phyloP scores from a whole-genome alignment of 306 rosid species.

The Prunus mume region DNA sequence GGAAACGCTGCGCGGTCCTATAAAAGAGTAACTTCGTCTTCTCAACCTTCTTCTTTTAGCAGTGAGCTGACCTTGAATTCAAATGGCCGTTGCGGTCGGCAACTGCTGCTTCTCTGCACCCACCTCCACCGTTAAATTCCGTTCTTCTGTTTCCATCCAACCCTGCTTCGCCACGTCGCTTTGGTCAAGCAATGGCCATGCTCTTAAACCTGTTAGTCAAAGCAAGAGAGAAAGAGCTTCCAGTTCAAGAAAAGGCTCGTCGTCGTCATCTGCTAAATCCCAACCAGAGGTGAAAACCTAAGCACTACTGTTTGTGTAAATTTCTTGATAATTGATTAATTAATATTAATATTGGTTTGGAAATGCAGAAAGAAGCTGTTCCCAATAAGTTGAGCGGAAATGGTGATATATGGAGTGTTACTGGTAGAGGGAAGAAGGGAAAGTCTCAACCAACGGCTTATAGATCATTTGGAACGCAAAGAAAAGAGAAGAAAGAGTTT shows the following conservation, averaged over 20 bases:
- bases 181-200: conserved; percentile 23
- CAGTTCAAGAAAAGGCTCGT: conserved; percentile 22
- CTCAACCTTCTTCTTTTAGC: neutral
- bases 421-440: conserved; percentile 31
- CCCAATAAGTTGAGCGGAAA: conserved; percentile 19
- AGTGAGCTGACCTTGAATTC: neutral
- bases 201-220: conserved; percentile 29
- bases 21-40: neutral
- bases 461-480: conserved; percentile 55
- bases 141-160: conserved; percentile 35
- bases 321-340: neutral
- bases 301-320: neutral
- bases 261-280: conserved; percentile 9
- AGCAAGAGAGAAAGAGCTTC: conserved; percentile 24
- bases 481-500: conserved; percentile 57
- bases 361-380: conserved; percentile 43
- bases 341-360: neutral
- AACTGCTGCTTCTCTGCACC: conserved; percentile 54
- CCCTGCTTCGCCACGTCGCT: conserved; percentile 25
- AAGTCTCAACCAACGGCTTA: conserved; percentile 41
- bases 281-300: conserved; percentile 18
- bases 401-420: conserved; percentile 16
- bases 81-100: conserved; percentile 71
- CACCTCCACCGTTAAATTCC: conserved; percentile 49
- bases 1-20: neutral